Conservation (phyloP, 1,284 basidiomycete species). For the Irpex rosettiformis region DNA sequence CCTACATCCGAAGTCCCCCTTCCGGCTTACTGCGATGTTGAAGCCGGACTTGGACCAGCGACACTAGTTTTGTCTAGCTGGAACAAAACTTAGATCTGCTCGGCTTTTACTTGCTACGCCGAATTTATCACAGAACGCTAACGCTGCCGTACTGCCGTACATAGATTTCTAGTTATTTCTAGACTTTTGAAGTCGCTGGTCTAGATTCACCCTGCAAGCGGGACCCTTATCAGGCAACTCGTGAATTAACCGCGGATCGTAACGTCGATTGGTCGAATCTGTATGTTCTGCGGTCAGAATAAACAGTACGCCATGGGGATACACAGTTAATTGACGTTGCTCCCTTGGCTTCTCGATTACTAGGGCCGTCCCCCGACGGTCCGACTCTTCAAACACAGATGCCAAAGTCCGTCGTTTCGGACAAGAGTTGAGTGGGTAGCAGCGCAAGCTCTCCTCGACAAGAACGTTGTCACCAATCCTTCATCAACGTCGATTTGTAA, state of each 20-base stretch:
- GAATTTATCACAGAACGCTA: too few species aligned
- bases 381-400: neutral
- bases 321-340: neutral
- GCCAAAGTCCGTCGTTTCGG: neutral
- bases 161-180: neutral
- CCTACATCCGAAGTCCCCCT: neutral
- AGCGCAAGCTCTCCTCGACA: too few species aligned
- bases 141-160: neutral
- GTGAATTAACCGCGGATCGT: neutral
- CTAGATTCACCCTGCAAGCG: neutral
- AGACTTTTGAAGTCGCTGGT: neutral
- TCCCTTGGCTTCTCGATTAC: neutral
- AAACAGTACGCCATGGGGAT: neutral
- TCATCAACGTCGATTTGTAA: too few species aligned
- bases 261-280: neutral
- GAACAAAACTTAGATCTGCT: neutral
- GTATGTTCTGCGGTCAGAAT: neutral
- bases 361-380: neutral
- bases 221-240: neutral
- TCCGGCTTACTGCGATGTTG: neutral
- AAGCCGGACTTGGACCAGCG: neutral
- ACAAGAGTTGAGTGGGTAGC: too few species aligned
- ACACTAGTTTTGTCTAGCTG: neutral
- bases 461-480: too few species aligned
- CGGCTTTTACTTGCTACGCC: neutral